phyloP scores from a whole-genome alignment of 768 basidiomycete genomes.

The Suillus americanus region DNA sequence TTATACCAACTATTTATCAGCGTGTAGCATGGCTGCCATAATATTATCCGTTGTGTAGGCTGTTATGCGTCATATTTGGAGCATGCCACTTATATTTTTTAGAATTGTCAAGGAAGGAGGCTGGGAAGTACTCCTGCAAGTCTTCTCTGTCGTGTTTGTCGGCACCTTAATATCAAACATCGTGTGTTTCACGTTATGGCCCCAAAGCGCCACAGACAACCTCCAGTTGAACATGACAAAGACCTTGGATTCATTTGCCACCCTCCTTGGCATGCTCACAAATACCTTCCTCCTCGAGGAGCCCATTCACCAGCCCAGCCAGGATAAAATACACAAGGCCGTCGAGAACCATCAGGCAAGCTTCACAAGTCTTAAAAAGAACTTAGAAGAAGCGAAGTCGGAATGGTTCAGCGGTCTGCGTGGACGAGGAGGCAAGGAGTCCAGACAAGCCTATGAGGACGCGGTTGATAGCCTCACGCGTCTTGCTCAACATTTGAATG shows the following conservation, averaged over 20 bases:
- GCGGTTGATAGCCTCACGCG: constrained; percentile 85
- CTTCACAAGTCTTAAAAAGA: constrained; percentile 88
- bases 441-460: constrained; percentile 73
- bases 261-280: constrained; percentile 79
- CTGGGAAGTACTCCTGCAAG: constrained; percentile 67
- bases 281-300: constrained; percentile 84
- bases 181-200: constrained; percentile 85
- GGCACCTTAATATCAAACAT: constrained; percentile 80
- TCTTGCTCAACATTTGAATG: constrained; percentile 92
- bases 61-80: background rate
- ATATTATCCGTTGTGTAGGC: constrained; percentile 80
- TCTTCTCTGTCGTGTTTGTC: constrained; percentile 72
- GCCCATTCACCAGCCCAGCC: constrained; percentile 52
- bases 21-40: constrained; percentile 83
- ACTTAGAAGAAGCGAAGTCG: constrained; percentile 81
- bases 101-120: constrained; percentile 90
- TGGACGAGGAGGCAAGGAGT: constrained; percentile 24
- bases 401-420: constrained; percentile 57
- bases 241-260: constrained; percentile 86
- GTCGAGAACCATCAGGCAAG: constrained; percentile 84
- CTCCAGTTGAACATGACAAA: constrained; percentile 84
- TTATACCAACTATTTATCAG: constrained; percentile 33
- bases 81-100: constrained; percentile 7
- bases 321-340: constrained; percentile 72
- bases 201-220: constrained; percentile 76